Percentiles rank a stretch among this genome's conserved stretches.
phyloP scores from a whole-genome alignment of 192 early-diverging fungal genomes.

The Podila epigama region DNA sequence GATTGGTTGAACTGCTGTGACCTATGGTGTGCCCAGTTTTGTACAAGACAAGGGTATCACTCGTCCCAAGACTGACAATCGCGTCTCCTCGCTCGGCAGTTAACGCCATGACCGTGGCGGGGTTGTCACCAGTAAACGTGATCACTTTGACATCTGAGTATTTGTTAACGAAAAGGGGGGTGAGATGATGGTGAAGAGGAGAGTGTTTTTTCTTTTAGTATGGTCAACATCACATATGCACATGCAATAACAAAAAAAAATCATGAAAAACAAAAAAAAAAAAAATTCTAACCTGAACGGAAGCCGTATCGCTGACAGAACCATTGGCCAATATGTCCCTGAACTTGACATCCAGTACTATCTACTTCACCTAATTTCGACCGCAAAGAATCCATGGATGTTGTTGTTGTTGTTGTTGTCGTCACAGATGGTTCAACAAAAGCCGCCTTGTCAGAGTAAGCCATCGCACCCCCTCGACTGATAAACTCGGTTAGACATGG shows the following conservation, averaged over 20 bases:
- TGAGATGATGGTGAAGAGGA: too few species aligned
- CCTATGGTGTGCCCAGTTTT: slow-evolving; percentile 39
- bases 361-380: slow-evolving; percentile 56
- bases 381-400: slow-evolving; percentile 37
- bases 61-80: slow-evolving; percentile 81
- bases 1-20: slow-evolving; percentile 10
- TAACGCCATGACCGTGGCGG: slow-evolving; percentile 69
- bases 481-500: slow-evolving; percentile 49
- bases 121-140: slow-evolving; percentile 85
- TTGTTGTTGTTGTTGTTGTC: background rate
- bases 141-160: slow-evolving; percentile 59
- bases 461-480: slow-evolving; percentile 15
- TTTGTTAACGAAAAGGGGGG: background rate
- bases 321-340: slow-evolving; percentile 67
- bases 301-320: slow-evolving; percentile 74
- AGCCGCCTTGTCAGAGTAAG: background rate
- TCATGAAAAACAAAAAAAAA: background rate
- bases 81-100: slow-evolving; percentile 59
- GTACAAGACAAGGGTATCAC: slow-evolving; percentile 76
- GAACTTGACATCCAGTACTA: slow-evolving; percentile 36
- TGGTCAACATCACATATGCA: background rate
- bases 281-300: slow-evolving; percentile 48
- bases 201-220: background rate
- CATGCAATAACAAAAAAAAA: background rate
- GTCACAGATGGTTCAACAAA: slow-evolving; percentile 21